Evolutionary conservation across 2,329 filamentous ascomycete species (phyloP).

Genomic region (Sporothrix curviconia): DNA sequence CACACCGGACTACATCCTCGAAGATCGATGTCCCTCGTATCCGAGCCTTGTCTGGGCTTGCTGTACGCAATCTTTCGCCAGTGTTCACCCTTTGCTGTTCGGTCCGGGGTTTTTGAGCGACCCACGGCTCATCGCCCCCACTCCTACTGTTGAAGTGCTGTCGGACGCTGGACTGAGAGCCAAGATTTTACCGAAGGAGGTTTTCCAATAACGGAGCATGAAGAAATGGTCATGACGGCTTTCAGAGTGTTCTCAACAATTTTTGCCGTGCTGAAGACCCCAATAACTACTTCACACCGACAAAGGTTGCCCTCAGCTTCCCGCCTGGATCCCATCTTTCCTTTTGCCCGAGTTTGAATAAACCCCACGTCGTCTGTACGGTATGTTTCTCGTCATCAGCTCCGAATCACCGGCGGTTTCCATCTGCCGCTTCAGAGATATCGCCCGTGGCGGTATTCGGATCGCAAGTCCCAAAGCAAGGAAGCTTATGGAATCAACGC

Average conservation of each 20-base stretch:
- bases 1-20: conserved; percentile 93
- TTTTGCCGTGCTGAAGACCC: conserved; percentile 94
- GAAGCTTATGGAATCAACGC: conserved; percentile 96
- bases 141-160: conserved; percentile 59
- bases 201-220: conserved; percentile 88
- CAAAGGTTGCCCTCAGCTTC: conserved; percentile 97
- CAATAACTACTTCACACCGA: conserved; percentile 94
- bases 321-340: conserved; percentile 81
- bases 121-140: conserved; percentile 47
- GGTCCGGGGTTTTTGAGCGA: conserved; percentile 45
- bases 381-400: conserved; percentile 98
- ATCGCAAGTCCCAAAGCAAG: conserved; percentile 94
- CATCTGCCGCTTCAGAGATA: conserved; percentile 96
- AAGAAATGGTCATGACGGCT: conserved; percentile 95
- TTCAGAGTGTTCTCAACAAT: conserved; percentile 94
- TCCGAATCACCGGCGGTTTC: conserved; percentile 95
- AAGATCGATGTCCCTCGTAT: conserved; percentile 97
- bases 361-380: conserved; percentile 83
- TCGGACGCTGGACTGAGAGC: conserved; percentile 68
- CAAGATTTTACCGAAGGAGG: conserved; percentile 70
- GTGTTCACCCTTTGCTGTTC: conserved; percentile 63
- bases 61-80: conserved; percentile 90
- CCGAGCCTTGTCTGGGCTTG: conserved; percentile 77
- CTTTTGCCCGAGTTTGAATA: conserved; percentile 91
- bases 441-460: conserved; percentile 91